phyloP scores from a whole-genome alignment of 169 alveolate species.

The Cryptosporidium ubiquitum region DNA sequence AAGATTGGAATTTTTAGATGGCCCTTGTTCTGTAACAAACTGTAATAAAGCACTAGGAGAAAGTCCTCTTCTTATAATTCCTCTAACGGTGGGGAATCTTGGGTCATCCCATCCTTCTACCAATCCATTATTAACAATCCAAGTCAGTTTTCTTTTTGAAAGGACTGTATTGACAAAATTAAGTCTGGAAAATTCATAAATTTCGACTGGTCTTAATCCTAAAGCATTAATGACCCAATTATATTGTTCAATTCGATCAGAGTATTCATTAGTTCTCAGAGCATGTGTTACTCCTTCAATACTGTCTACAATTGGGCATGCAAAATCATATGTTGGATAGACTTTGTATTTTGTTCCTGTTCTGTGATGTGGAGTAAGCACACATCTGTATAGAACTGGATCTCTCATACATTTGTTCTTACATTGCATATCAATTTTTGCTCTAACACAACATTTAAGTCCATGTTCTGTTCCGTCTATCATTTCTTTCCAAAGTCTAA shows the following conservation, averaged over 20 bases:
- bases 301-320: slow-evolving; percentile 98
- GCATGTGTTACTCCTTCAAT: slow-evolving; percentile 98
- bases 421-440: slow-evolving; percentile 94
- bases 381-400: slow-evolving; percentile 96
- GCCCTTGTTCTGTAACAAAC: slow-evolving; percentile 97
- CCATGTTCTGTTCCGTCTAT: slow-evolving; percentile 88
- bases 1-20: slow-evolving; percentile 94
- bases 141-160: slow-evolving; percentile 95
- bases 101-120: slow-evolving; percentile 98
- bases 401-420: slow-evolving; percentile 97
- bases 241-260: slow-evolving; percentile 95
- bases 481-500: slow-evolving; percentile 91
- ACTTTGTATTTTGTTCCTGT: slow-evolving; percentile 94
- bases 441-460: slow-evolving; percentile 95
- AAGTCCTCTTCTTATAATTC: slow-evolving; percentile 97
- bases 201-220: slow-evolving; percentile 88
- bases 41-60: slow-evolving; percentile 95
- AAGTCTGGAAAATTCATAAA: slow-evolving; percentile 95
- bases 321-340: slow-evolving; percentile 99
- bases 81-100: slow-evolving; percentile 98
- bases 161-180: slow-evolving; percentile 94
- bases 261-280: slow-evolving; percentile 96
- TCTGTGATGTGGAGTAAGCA: slow-evolving; percentile 92
- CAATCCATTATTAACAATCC: slow-evolving; percentile 93
- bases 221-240: slow-evolving; percentile 92